Evolutionary conservation across 768 basidiomycete genomes (phyloP).

Genomic region (Hydnum rufescens): DNA sequence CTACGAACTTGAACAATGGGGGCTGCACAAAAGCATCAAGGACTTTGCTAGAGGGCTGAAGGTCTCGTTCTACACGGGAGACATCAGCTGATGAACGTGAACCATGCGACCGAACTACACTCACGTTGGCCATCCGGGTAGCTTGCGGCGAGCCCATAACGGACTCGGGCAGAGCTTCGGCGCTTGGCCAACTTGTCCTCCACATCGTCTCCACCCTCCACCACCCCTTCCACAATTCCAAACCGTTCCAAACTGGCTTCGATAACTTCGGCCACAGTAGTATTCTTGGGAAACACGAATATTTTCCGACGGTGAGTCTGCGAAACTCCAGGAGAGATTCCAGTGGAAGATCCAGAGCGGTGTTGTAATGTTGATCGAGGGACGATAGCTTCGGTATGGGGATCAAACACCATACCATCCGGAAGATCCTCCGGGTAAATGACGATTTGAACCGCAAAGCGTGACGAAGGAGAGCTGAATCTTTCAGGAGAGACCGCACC

Average conservation of each 20-base stretch:
- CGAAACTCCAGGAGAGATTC: constrained; percentile 33
- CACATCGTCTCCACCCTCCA: constrained; percentile 94
- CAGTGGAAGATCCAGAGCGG: constrained; percentile 23
- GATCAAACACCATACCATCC: constrained; percentile 88
- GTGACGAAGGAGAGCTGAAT: constrained; percentile 62
- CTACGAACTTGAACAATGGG: constrained; percentile 45
- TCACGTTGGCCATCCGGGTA: constrained; percentile 14
- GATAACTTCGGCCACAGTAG: constrained; percentile 90
- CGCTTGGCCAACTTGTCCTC: constrained; percentile 81
- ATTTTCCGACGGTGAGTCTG: constrained; percentile 53
- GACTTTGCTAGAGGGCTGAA: constrained; percentile 62
- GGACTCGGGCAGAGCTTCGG: constrained; percentile 48
- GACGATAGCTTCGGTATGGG: constrained; percentile 82
- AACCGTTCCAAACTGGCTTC: constrained; percentile 84
- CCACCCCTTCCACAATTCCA: constrained; percentile 91
- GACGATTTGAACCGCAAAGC: constrained; percentile 71
- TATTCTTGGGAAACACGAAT: constrained; percentile 83
- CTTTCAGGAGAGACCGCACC: constrained; percentile 41
- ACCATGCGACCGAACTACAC: background rate
- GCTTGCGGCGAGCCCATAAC: constrained; percentile 53
- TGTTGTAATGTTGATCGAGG: constrained; percentile 55
- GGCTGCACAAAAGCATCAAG: constrained; percentile 67
- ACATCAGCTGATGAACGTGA: background rate
- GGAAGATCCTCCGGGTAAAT: constrained; percentile 85
- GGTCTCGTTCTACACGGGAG: constrained; percentile 40